These are phyloP conservation scores for Cutaneotrichosporon mucoides DNA, from an alignment of 1,284 basidiomycete genomes.

Conservation along the genomic window DNA sequence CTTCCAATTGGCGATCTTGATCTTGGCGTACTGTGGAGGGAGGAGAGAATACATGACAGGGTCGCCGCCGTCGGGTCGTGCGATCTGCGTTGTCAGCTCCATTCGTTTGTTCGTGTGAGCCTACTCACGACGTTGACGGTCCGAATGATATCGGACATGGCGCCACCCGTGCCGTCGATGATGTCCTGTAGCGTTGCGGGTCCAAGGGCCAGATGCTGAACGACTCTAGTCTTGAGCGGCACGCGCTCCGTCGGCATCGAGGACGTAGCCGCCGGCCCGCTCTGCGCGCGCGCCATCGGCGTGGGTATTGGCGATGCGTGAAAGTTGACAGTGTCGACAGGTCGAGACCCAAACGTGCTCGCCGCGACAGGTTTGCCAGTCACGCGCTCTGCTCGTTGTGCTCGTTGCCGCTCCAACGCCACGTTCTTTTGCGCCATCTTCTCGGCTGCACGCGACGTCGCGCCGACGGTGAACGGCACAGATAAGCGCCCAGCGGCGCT, in stretches of 20 bases:
- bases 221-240: conserved; percentile 45
- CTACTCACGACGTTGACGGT: conserved; percentile 40
- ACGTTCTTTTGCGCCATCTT: conserved; percentile 30
- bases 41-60: conserved; percentile 24
- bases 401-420: conserved; percentile 28
- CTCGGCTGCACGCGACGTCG: conserved; percentile 27
- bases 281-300: conserved; percentile 14
- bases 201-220: conserved; percentile 42
- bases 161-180: conserved; percentile 29
- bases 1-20: conserved; percentile 39
- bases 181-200: conserved; percentile 30
- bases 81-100: conserved; percentile 5
- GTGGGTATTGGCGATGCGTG: conserved; percentile 1
- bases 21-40: conserved; percentile 41
- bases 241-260: conserved; percentile 18
- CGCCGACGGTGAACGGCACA: conserved; percentile 27
- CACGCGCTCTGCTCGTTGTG: conserved; percentile 27
- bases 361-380: conserved; percentile 14
- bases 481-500: conserved; percentile 38
- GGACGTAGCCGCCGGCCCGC: conserved; percentile 12
- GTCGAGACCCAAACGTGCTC: background rate
- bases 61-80: background rate
- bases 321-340: background rate
- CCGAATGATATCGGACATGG: conserved; percentile 37
- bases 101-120: no score